A percentile compares a stretch with the other conserved stretches of the same genome.
phyloP scores from a whole-genome alignment of 441 rosid species.

The Eutrema salsugineum region DNA sequence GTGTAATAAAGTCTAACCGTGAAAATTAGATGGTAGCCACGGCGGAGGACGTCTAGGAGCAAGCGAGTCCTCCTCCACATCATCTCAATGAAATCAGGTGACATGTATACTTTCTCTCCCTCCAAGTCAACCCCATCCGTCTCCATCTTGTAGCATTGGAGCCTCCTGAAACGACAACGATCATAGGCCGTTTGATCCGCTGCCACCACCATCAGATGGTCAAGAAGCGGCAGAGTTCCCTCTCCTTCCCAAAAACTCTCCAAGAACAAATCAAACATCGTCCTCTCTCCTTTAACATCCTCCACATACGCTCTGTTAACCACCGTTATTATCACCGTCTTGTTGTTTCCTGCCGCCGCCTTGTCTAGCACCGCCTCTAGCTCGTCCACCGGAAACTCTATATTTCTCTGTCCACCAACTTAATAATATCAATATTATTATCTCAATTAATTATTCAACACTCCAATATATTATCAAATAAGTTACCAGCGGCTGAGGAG shows the following conservation, averaged over 20 bases:
- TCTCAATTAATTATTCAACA: slow-evolving; percentile 2
- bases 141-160: slow-evolving; percentile 60
- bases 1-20: too few relatives aligned
- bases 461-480: neutral
- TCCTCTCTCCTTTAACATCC: slow-evolving; percentile 32
- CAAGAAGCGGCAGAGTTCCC: slow-evolving; percentile 46
- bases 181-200: slow-evolving; percentile 60
- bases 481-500: neutral
- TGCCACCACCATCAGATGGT: slow-evolving; percentile 55
- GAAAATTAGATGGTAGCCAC: slow-evolving; percentile 66
- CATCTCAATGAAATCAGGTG: slow-evolving; percentile 61
- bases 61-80: slow-evolving; percentile 79
- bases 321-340: slow-evolving; percentile 59
- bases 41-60: slow-evolving; percentile 51
- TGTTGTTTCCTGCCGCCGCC: slow-evolving; percentile 58
- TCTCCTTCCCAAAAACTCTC: slow-evolving; percentile 85
- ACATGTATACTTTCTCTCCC: slow-evolving; percentile 71
- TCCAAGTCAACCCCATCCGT: slow-evolving; percentile 49
- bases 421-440: neutral
- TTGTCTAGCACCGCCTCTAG: slow-evolving; percentile 37
- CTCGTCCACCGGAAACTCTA: slow-evolving; percentile 35
- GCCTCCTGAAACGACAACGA: slow-evolving; percentile 52
- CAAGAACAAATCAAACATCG: slow-evolving; percentile 73
- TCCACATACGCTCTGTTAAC: slow-evolving; percentile 73
- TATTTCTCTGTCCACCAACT: neutral